Evolutionary conservation across 371 early-diverging fungal species (phyloP).

Genomic region (Mortierella sp.): DNA sequence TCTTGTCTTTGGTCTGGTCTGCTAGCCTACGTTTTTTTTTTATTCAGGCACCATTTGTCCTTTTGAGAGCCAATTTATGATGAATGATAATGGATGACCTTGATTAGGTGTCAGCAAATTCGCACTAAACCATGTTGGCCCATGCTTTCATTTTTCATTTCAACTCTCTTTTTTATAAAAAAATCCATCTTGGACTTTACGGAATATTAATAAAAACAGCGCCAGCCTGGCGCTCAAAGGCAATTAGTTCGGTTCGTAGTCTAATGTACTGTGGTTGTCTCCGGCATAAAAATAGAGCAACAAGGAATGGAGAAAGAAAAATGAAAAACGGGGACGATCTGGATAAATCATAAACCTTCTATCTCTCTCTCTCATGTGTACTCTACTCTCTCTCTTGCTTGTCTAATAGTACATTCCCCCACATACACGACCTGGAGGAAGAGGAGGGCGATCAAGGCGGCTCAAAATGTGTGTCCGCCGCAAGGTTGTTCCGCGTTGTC

Average conservation of each 20-base stretch:
- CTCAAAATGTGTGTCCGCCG: neutral
- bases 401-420: neutral
- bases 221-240: neutral
- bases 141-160: neutral
- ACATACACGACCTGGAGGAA: neutral
- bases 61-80: neutral
- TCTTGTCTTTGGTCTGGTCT: no score
- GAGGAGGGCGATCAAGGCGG: neutral
- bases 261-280: no score
- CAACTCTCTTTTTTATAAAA: neutral
- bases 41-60: neutral
- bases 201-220: neutral
- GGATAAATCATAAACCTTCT: neutral
- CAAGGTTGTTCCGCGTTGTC: constrained; percentile 4
- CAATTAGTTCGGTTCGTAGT: neutral
- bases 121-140: neutral
- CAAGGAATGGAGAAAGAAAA: neutral
- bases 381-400: no score
- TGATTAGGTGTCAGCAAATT: neutral
- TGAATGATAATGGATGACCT: neutral
- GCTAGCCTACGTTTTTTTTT: neutral
- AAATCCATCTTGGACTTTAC: neutral
- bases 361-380: no score
- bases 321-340: neutral
- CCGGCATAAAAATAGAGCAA: neutral